Evolutionary conservation across 2,329 filamentous ascomycete genomes (phyloP).

Genomic region (Aspergillus proliferans): DNA sequence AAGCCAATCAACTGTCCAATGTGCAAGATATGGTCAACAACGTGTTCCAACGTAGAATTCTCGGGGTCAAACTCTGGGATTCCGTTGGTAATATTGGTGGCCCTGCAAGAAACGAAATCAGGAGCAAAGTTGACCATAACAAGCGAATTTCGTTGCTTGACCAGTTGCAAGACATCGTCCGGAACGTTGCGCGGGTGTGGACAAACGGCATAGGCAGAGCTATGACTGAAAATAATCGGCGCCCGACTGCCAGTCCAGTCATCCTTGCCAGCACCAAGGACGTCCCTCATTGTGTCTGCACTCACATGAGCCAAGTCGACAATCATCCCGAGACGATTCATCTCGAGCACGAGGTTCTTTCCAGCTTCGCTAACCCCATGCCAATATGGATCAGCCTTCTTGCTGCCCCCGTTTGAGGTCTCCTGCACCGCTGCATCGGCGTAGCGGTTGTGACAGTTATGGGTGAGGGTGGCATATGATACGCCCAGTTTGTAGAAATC

Average conservation of each 20-base stretch:
- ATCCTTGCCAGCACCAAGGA: slow-evolving; percentile 56
- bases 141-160: slow-evolving; percentile 65
- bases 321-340: slow-evolving; percentile 94
- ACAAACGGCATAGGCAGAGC: slow-evolving; percentile 71
- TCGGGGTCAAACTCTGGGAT: slow-evolving; percentile 61
- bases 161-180: slow-evolving; percentile 71
- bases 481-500: slow-evolving; percentile 72
- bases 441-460: slow-evolving; percentile 88
- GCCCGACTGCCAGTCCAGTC: slow-evolving; percentile 67
- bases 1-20: slow-evolving; percentile 80
- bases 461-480: slow-evolving; percentile 80
- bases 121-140: slow-evolving; percentile 91
- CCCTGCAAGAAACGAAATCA: slow-evolving; percentile 71
- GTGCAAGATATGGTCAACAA: slow-evolving; percentile 73
- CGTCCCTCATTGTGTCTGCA: slow-evolving; percentile 77
- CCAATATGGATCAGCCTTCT: slow-evolving; percentile 34
- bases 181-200: slow-evolving; percentile 87
- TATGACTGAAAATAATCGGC: slow-evolving; percentile 85
- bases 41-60: slow-evolving; percentile 68
- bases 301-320: slow-evolving; percentile 78
- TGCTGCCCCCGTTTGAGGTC: slow-evolving; percentile 31
- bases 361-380: slow-evolving; percentile 68
- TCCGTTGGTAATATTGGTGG: slow-evolving; percentile 53
- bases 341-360: slow-evolving; percentile 66
- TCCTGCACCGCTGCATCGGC: slow-evolving; percentile 69